Base-by-base conservation (phyloP, 169 alveolate genomes). In the Eimeria zaria region DNA sequence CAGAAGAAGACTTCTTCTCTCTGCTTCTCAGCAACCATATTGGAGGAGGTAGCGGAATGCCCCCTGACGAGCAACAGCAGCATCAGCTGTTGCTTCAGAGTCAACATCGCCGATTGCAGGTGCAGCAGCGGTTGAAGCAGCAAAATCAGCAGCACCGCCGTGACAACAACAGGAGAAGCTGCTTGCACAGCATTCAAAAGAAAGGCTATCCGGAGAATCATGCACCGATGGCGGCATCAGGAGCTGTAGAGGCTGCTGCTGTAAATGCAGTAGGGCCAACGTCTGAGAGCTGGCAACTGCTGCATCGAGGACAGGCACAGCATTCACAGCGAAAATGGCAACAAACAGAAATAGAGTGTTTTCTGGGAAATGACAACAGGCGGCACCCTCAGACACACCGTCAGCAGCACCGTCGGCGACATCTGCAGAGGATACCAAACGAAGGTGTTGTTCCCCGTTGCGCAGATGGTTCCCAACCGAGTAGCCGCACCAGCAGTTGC, bases 11-110 rank as follows among this genome's bases (percentile, higher is more conserved):
- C 60, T 85, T 85, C 41, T 85, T 85, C 67, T 46, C 80, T n/a
- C 62, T 85, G 30, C 92, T 85, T 30, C 92, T 85, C 92, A 85
- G 80, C 92, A 85, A 85, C 92, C 92, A 85, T 7, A 85, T 85
- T 58, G 92, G 92, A 20, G 92, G 92, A 58, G 92, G 92, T 8
- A 60, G 92, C 44, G 74, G 41, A 39, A 85, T 85, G 92, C 92
- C 92, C 22, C 80, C 78, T 58, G 92, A 85, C 62, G 92, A 85
- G 78, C 81, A 33, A 22, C 46, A 39, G 64, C 60, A 85, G 39
- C 78, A 60, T 39, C 80, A 39, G 41, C 58, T 1, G 81, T 41
- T 55, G 44, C 46, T n/a, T 0, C 81, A 39, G 41, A 51, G 73
- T 27, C 90, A 48, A 9, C 90, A 81, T 4, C 69, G 89, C 33